A percentile compares a stretch with the other conserved stretches of the same genome.
These are phyloP conservation scores for Trichoderma sp. DNA, from an alignment of 2,329 filamentous ascomycete genomes.

Conservation along the genomic window DNA sequence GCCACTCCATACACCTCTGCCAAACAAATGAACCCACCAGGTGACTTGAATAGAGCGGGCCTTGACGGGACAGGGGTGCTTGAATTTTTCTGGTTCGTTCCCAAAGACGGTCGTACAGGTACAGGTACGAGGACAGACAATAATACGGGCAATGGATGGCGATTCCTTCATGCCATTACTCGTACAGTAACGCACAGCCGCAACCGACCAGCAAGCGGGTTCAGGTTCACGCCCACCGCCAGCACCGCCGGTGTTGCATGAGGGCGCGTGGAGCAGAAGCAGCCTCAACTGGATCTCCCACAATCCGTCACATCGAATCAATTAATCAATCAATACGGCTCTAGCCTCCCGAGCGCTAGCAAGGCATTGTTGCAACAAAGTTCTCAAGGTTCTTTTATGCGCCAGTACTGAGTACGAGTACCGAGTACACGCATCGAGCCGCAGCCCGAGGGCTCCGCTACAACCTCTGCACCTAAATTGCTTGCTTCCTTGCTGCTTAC, in stretches of 20 bases:
- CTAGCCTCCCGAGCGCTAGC: background rate
- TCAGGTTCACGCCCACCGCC: background rate
- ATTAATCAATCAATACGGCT: background rate
- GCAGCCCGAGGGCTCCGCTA: slow-evolving; percentile 13
- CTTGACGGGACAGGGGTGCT: slow-evolving; percentile 11
- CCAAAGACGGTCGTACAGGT: background rate
- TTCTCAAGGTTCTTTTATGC: background rate
- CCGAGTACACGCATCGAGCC: background rate
- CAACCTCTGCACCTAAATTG: background rate
- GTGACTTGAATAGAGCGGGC: slow-evolving; percentile 14
- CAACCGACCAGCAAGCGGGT: background rate
- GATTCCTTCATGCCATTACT: background rate
- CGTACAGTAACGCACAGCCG: slow-evolving; percentile 1
- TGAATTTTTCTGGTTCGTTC: background rate
- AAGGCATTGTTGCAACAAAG: background rate
- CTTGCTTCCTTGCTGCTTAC: background rate
- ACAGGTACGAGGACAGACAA: background rate
- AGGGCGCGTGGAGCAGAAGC: slow-evolving; percentile 1
- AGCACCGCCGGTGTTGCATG: slow-evolving; percentile 13
- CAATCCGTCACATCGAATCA: background rate
- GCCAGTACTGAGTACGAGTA: background rate
- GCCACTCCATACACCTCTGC: background rate
- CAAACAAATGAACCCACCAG: background rate
- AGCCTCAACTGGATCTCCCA: background rate
- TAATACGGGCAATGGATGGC: background rate